phyloP scores from a whole-genome alignment of 768 basidiomycete species.

The Coprinellus aureogranulatus region DNA sequence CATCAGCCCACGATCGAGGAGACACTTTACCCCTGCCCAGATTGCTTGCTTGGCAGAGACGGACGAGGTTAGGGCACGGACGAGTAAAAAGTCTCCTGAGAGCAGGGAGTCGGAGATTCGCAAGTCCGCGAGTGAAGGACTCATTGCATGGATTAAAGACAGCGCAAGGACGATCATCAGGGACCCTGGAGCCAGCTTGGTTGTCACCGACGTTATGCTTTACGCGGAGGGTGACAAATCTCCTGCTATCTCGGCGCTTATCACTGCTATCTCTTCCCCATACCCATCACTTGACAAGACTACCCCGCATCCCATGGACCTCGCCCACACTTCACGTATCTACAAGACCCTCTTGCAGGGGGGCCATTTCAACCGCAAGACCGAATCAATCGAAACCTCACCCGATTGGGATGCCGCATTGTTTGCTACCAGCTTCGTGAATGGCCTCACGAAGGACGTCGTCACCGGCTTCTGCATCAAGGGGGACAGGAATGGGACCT shows the following conservation, averaged over 20 bases:
- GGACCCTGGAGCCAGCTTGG: slow-evolving; percentile 77
- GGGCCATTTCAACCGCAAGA: slow-evolving; percentile 75
- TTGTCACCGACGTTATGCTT: slow-evolving; percentile 81
- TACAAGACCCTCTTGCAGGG: slow-evolving; percentile 91
- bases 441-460: slow-evolving; percentile 49
- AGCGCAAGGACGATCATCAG: slow-evolving; percentile 60
- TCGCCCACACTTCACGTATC: slow-evolving; percentile 77
- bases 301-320: slow-evolving; percentile 68
- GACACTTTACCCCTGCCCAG: slow-evolving; percentile 85
- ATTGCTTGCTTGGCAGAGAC: slow-evolving; percentile 71
- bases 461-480: slow-evolving; percentile 54
- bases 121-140: slow-evolving; percentile 66
- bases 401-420: slow-evolving; percentile 50
- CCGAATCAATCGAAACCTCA: slow-evolving; percentile 48
- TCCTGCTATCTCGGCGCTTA: slow-evolving; percentile 56
- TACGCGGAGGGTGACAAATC: slow-evolving; percentile 82
- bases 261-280: slow-evolving; percentile 51
- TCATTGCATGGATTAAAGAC: slow-evolving; percentile 68
- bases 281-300: slow-evolving; percentile 54
- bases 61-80: slow-evolving; percentile 61
- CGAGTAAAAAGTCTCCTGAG: slow-evolving; percentile 78
- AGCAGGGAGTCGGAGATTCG: slow-evolving; percentile 70
- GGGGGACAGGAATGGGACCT: slow-evolving; percentile 62
- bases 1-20: slow-evolving; percentile 74
- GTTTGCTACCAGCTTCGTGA: slow-evolving; percentile 62